Base-by-base conservation (phyloP, 2,329 filamentous ascomycete genomes). In the Metarhizium brunneum region DNA sequence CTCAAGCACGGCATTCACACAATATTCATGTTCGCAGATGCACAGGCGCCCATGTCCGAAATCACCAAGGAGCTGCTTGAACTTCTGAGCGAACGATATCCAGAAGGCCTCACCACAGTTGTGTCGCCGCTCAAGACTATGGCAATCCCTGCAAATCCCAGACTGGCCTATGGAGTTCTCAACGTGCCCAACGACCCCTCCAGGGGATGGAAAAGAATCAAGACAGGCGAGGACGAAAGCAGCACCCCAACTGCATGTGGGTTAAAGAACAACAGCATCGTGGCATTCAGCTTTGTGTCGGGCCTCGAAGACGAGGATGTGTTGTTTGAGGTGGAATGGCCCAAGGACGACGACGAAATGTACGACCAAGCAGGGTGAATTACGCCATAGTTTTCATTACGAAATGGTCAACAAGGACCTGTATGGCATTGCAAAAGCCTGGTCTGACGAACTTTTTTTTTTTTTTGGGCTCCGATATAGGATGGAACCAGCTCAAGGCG, bases 1-100 rank as follows among this genome's bases (percentile, higher is more conserved):
- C 84, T 92, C 72, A 90, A 90, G 69, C 80, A 87, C 67, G 84
- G 86, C 65, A 82, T 83, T 56, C 81, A 84, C 63, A 91, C 86
- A 4, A 76, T 90, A 60, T 82, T 88, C 63, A 75, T 91, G 56
- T 84, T 87, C 59, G 77, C 86, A 49, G 78, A 83, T 43, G 73
- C 83, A 5, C 71, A 78, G 14, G 77, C 78, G 43, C 69, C 82
- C 11, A 82, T 90, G 64, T 70, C 75, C 16, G 69, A 74, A 1
- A 72, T 88, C 57, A 83, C 83, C 56, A 62, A 74, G 18, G 77
- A 83, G 20, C 78, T 92, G 2, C 70, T 88, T 18, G 69, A 73
- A 1, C 72, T 82, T 11, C 71, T 91, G 6, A 73, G 66, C 32
- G 81, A 84, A 48, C 73, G 81, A 32, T 85, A 83, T 57, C 77